These are phyloP conservation scores for Ganoderma leucocontextum DNA, from an alignment of 1,284 basidiomycete genomes.

Conservation along the genomic window DNA sequence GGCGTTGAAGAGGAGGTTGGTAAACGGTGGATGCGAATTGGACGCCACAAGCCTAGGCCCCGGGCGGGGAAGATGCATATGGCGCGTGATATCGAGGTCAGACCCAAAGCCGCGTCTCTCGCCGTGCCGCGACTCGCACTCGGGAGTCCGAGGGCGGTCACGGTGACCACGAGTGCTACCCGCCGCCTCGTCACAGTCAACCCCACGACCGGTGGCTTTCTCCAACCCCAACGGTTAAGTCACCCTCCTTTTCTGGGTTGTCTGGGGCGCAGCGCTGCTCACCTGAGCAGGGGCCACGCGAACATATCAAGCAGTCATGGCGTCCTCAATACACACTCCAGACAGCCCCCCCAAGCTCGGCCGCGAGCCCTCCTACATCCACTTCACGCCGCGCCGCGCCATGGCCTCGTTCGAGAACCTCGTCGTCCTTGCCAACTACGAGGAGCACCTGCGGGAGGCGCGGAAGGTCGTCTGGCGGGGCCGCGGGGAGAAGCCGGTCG, in stretches of 20 bases:
- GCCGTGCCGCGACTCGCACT: background rate
- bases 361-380: slow-evolving; percentile 45
- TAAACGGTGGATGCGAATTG: background rate
- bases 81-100: slow-evolving; percentile 3
- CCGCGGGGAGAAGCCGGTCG: slow-evolving; percentile 77
- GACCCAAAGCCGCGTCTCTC: background rate
- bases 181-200: slow-evolving; percentile 5
- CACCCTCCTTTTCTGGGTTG: background rate
- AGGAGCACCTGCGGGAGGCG: slow-evolving; percentile 73
- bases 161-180: background rate
- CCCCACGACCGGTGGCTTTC: background rate
- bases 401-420: slow-evolving; percentile 83
- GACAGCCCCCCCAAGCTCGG: slow-evolving; percentile 31
- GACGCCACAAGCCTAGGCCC: background rate
- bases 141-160: background rate
- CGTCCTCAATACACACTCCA: slow-evolving; percentile 31
- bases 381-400: slow-evolving; percentile 61
- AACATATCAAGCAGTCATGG: slow-evolving; percentile 20
- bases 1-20: too few species aligned
- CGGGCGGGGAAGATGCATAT: background rate
- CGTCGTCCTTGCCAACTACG: slow-evolving; percentile 82
- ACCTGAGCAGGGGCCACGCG: slow-evolving; percentile 3
- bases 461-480: slow-evolving; percentile 86
- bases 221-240: slow-evolving; percentile 12
- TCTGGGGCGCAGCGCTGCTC: background rate